Evolutionary conservation across 1,139 yeast species (phyloP), one percentile per base, ranked within the genome.

Genomic region (Arxiozyma bovina): DNA sequence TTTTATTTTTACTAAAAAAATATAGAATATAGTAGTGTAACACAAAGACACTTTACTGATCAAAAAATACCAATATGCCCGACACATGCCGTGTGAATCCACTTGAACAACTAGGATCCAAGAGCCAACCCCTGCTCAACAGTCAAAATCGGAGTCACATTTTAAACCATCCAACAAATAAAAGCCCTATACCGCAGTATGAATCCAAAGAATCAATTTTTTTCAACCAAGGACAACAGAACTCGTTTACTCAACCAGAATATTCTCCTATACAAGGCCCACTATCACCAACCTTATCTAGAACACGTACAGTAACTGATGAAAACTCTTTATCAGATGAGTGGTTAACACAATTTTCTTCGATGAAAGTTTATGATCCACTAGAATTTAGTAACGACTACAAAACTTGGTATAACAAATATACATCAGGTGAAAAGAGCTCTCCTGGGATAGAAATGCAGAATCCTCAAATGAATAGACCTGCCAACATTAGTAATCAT

Each of bases 281-380:
- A 5, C n/a, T 45, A 22, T 20, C 25, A n/a, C 38, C 45, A 17
- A 27, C 15, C 12, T 7, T 45, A 9, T 12, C 27, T n/a, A 18
- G 17, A 25, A 21, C 44, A n/a, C 20, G 23, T 25, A 25, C 42
- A 12, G 7, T 6, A 30, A 30, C 42, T 1, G 12, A 20, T 20
- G 22, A 22, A 18, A 8, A 8, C 18, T 18, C 9, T 3, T 8
- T 11, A 0, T 42, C 40, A 15, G 57, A 53, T 6, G 27, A 22
- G 8, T 63, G 67, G 67, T 30, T 62, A 17, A 52, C 58, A n/a
- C 64, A 66, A 53, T 63, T 67, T 25, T 55, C 65, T 1, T 52
- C 61, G 3, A 62, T 67, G 61, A 55, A 58, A 45, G 55, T 67
- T 17, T 56, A 58, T 20, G 70, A 67, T 52, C 64, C 67, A n/a